A percentile compares a stretch with the other conserved stretches of the same genome.
Evolutionary conservation across 2,329 filamentous ascomycete species (phyloP).

Genomic region (Pezicula rhizophila): DNA sequence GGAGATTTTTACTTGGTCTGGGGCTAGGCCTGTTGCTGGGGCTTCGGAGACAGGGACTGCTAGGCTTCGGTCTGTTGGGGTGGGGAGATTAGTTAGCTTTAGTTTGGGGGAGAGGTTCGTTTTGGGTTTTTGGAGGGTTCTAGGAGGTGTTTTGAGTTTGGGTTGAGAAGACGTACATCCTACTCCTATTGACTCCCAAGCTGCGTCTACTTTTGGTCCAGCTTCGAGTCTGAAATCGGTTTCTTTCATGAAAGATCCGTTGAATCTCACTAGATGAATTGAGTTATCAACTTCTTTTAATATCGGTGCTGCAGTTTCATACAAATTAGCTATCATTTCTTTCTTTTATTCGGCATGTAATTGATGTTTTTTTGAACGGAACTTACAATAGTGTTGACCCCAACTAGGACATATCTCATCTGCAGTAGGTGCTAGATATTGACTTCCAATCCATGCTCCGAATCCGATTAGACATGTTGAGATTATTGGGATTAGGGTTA

Average conservation of each 20-base stretch:
- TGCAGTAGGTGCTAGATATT: slow-evolving; percentile 1
- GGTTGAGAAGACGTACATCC: slow-evolving; percentile 35
- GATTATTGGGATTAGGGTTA: slow-evolving; percentile 8
- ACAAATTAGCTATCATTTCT: not conserved
- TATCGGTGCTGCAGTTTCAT: slow-evolving; percentile 27
- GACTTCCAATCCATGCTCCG: slow-evolving; percentile 18
- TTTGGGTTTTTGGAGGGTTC: not conserved
- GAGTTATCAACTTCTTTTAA: slow-evolving; percentile 35
- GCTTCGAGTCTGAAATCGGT: slow-evolving; percentile 42
- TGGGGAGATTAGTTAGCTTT: slow-evolving; percentile 2
- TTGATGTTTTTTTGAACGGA: no score
- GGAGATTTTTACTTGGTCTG: slow-evolving; percentile 44
- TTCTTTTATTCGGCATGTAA: not conserved
- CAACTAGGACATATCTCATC: slow-evolving; percentile 14
- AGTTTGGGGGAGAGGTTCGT: not conserved
- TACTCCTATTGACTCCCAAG: slow-evolving; percentile 44
- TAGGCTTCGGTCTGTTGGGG: slow-evolving; percentile 30
- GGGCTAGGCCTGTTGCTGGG: slow-evolving; percentile 33
- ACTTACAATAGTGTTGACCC: slow-evolving; percentile 21
- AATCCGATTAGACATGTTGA: slow-evolving; percentile 9
- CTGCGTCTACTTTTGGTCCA: slow-evolving; percentile 44
- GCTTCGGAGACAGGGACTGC: slow-evolving; percentile 35
- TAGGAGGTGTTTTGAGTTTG: not conserved
- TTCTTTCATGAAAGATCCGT: slow-evolving; percentile 46
- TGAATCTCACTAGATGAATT: slow-evolving; percentile 38